Percentiles rank a stretch among this genome's conserved stretches.
Conservation (phyloP, 1,284 basidiomycete species). For the Cerioporus squamosus region DNA sequence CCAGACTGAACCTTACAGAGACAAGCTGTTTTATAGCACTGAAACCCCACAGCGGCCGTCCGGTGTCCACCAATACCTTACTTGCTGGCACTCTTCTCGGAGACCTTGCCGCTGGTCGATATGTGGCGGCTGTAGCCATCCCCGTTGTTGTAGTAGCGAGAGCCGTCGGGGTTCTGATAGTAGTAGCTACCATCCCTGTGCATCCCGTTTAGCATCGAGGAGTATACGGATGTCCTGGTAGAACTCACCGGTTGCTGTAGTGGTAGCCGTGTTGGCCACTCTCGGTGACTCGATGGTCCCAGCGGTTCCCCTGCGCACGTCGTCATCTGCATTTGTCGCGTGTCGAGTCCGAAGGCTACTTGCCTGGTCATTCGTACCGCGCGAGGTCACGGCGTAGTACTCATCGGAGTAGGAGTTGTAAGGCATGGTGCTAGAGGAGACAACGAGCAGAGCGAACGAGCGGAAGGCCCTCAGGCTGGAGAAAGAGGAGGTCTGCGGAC, state of each 20-base stretch:
- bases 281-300: constrained; percentile 22
- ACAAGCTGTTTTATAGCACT: too few species aligned
- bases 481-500: not conserved
- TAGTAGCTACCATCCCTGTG: constrained; percentile 33
- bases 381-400: constrained; percentile 24
- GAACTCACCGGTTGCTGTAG: constrained; percentile 33
- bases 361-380: constrained; percentile 32
- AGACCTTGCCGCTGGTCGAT: constrained; percentile 16
- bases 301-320: constrained; percentile 28
- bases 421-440: constrained; percentile 5
- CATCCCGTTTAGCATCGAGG: not conserved
- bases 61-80: too few species aligned
- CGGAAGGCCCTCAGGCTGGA: too few species aligned
- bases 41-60: too few species aligned
- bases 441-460: not conserved
- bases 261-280: constrained; percentile 31
- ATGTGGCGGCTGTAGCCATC: constrained; percentile 26
- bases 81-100: constrained; percentile 1
- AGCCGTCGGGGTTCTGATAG: constrained; percentile 30
- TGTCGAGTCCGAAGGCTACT: not conserved
- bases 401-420: constrained; percentile 6
- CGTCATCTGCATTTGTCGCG: not conserved
- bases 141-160: constrained; percentile 31
- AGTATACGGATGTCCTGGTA: too few species aligned
- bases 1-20: too few species aligned